Percentiles rank a stretch among this genome's conserved stretches.
Evolutionary conservation across 2,329 filamentous ascomycete genomes (phyloP).

Genomic region (Fusarium succisae): DNA sequence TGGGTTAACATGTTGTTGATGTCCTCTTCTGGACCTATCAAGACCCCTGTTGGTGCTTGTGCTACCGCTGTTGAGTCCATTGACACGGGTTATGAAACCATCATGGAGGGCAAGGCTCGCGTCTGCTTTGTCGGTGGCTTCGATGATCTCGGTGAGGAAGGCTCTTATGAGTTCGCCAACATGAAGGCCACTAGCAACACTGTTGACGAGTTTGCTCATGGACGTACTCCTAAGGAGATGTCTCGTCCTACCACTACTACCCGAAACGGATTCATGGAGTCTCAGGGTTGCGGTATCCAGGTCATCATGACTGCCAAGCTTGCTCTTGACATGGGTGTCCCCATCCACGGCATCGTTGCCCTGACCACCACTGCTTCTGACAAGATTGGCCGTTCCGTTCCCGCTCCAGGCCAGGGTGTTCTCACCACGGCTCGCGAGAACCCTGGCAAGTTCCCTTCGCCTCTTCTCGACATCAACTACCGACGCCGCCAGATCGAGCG

Average conservation of each 20-base stretch:
- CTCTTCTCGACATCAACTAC: constrained; percentile 97
- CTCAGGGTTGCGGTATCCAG: constrained; percentile 97
- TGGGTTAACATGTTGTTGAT: constrained; percentile 99
- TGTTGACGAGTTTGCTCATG: constrained; percentile 94
- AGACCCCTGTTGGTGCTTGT: constrained; percentile 97
- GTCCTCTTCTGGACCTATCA: constrained; percentile 97
- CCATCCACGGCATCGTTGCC: constrained; percentile 93
- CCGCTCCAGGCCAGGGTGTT: constrained; percentile 95
- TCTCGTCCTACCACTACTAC: constrained; percentile 97
- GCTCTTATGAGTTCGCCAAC: constrained; percentile 99
- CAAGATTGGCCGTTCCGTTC: constrained; percentile 98
- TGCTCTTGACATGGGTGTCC: constrained; percentile 97
- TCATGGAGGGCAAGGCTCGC: constrained; percentile 96
- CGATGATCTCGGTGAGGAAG: constrained; percentile 99
- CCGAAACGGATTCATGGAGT: constrained; percentile 98
- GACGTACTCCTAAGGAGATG: constrained; percentile 96
- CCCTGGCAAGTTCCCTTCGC: constrained; percentile 90
- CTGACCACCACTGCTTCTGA: constrained; percentile 96
- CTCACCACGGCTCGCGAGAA: constrained; percentile 94
- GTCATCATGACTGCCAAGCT: constrained; percentile 98
- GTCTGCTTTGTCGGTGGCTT: constrained; percentile 98
- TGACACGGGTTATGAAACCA: constrained; percentile 98
- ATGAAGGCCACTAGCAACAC: constrained; percentile 99
- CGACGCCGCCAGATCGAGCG: constrained; percentile 93
- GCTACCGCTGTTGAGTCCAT: constrained; percentile 97